phyloP scores from a whole-genome alignment of 331 rosid genomes.

The Phaseolus coccineus region DNA sequence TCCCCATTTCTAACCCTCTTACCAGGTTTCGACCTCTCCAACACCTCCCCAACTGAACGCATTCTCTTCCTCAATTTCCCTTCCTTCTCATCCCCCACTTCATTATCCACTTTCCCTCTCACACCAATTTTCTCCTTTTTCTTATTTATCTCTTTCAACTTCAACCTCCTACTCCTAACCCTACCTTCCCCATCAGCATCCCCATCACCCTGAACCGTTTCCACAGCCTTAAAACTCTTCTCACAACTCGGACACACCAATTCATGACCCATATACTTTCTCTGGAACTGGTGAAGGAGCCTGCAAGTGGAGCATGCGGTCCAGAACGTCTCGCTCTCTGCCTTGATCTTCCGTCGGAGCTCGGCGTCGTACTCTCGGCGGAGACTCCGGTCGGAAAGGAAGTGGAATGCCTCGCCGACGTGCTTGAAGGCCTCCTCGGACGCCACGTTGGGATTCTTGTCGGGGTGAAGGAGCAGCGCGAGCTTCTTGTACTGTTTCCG shows the following conservation, averaged over 20 bases:
- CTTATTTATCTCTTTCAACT: neutral
- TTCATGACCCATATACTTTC: constrained; percentile 68
- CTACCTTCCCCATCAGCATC: constrained; percentile 35
- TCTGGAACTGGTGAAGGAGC: constrained; percentile 82
- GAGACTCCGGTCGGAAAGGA: constrained; percentile 68
- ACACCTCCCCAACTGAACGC: constrained; percentile 71
- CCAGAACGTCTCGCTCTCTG: constrained; percentile 65
- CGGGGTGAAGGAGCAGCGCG: constrained; percentile 72
- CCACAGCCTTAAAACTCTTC: constrained; percentile 79
- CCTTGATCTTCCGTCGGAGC: constrained; percentile 44
- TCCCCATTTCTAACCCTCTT: constrained; percentile 59
- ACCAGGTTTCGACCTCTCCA: constrained; percentile 62
- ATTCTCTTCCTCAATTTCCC: constrained; percentile 59
- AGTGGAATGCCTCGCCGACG: constrained; percentile 65
- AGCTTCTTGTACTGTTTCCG: constrained; percentile 76
- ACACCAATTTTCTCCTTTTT: neutral
- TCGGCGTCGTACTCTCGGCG: constrained; percentile 71
- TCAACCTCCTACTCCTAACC: constrained; percentile 16
- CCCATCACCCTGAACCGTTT: constrained; percentile 44
- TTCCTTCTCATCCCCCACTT: constrained; percentile 41
- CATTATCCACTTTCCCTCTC: constrained; percentile 33
- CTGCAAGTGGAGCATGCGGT: constrained; percentile 79
- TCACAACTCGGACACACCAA: constrained; percentile 80
- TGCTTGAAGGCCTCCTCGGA: constrained; percentile 86
- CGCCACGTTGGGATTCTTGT: constrained; percentile 61